phyloP scores from a whole-genome alignment of 345 rosid genomes.

The Citrus mangshanensis region DNA sequence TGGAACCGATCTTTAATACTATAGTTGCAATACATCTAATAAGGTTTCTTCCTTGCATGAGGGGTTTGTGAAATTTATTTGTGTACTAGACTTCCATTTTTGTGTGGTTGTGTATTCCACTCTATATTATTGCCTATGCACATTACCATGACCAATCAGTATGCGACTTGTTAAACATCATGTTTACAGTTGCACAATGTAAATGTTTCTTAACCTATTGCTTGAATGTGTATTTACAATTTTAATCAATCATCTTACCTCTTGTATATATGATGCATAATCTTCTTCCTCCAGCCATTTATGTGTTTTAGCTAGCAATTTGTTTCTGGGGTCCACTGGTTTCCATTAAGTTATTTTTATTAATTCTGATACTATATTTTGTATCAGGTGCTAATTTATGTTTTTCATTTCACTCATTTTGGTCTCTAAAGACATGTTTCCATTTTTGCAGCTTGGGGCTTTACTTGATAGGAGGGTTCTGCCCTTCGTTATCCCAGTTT shows the following conservation, averaged over 20 bases:
- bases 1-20: neutral
- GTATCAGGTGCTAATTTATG: neutral
- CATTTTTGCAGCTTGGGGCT: constrained; percentile 66
- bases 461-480: constrained; percentile 76
- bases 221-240: neutral
- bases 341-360: neutral
- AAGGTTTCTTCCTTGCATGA: too few relatives aligned
- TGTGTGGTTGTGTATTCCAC: too few relatives aligned
- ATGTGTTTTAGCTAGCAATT: neutral
- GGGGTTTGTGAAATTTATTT: too few relatives aligned
- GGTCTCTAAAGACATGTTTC: neutral
- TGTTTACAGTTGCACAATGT: neutral
- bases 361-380: neutral
- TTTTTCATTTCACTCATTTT: neutral
- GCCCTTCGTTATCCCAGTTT: constrained; percentile 56
- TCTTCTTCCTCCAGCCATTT: neutral
- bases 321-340: neutral
- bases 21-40: neutral
- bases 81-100: too few relatives aligned
- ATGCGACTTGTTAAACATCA: neutral
- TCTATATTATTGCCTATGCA: neutral
- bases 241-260: neutral
- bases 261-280: neutral
- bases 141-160: neutral
- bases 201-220: neutral